Percentiles rank a stretch among this genome's conserved stretches.
These are phyloP conservation scores for Medicago arabica DNA, from an alignment of 306 rosid genomes.

Conservation along the genomic window DNA sequence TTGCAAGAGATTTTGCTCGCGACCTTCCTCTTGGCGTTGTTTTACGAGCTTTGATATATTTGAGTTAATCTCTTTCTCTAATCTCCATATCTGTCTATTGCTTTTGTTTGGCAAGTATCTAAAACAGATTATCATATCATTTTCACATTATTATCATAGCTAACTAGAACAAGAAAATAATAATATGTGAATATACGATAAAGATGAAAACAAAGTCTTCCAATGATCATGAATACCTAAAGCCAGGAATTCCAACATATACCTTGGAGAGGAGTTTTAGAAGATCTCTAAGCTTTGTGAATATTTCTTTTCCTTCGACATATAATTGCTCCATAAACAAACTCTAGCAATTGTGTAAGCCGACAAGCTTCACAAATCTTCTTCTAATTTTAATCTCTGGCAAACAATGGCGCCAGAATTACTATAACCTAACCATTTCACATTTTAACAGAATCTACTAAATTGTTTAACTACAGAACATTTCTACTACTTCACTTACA, in stretches of 20 bases:
- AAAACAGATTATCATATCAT: not conserved
- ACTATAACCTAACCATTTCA: too few species aligned
- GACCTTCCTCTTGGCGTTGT: conserved; percentile 41
- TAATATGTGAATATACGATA: not conserved
- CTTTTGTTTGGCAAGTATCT: conserved; percentile 56
- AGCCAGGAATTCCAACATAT: conserved; percentile 61
- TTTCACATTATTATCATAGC: conserved; percentile 11
- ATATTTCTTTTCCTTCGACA: conserved; percentile 63
- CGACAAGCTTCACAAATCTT: conserved; percentile 60
- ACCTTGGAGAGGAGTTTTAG: conserved; percentile 51
- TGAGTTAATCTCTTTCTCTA: conserved; percentile 62
- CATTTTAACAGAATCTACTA: too few species aligned
- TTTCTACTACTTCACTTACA: too few species aligned
- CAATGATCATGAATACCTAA: conserved; percentile 46
- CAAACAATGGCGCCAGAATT: too few species aligned
- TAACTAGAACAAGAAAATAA: conserved; percentile 10
- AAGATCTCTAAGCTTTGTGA: conserved; percentile 66
- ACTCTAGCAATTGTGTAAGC: conserved; percentile 71
- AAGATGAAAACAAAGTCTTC: not conserved
- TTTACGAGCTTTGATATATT: conserved; percentile 51
- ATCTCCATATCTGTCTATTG: conserved; percentile 64
- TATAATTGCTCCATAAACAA: conserved; percentile 79
- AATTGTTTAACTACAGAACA: too few species aligned
- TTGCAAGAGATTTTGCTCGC: conserved; percentile 68
- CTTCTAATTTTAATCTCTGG: conserved; percentile 65